phyloP scores from a whole-genome alignment of 352 stramenopile species.

The Aphanomyces invadans region DNA sequence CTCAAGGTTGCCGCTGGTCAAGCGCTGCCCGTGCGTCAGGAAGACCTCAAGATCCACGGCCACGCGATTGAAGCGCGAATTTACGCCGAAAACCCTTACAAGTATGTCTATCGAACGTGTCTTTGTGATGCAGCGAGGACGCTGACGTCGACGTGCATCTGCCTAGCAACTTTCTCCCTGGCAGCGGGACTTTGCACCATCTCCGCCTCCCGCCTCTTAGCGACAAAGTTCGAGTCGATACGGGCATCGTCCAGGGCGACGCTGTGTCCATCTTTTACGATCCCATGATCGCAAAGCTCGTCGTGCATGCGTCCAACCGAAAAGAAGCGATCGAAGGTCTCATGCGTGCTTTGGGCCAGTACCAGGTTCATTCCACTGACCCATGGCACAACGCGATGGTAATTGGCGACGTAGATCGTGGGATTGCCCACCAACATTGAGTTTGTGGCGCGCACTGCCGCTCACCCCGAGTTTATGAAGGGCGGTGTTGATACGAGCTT shows the following conservation, averaged over 20 bases:
- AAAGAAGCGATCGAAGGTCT: conserved; percentile 77
- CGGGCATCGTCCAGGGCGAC: conserved; percentile 81
- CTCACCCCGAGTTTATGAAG: conserved; percentile 82
- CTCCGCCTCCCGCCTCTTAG: conserved; percentile 62
- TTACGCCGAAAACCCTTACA: conserved; percentile 91
- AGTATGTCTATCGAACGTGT: conserved; percentile 36
- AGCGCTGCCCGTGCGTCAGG: conserved; percentile 80
- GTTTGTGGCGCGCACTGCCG: conserved; percentile 86
- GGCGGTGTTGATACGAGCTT: conserved; percentile 91
- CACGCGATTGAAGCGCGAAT: conserved; percentile 91
- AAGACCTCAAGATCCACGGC: conserved; percentile 80
- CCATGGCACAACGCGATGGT: not conserved
- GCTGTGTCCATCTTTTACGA: conserved; percentile 91
- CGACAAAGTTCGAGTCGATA: conserved; percentile 82
- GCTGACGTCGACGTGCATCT: not conserved
- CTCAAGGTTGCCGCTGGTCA: conserved; percentile 90
- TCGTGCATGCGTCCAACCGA: conserved; percentile 84
- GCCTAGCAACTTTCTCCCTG: conserved; percentile 83
- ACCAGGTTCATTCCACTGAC: conserved; percentile 69
- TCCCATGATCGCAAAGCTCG: conserved; percentile 92
- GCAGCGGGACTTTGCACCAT: conserved; percentile 80
- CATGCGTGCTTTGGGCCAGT: conserved; percentile 77
- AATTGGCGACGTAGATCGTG: conserved; percentile 41
- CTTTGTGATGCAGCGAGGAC: not conserved
- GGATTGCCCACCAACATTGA: conserved; percentile 92